Base-by-base conservation (phyloP, 75 land plant genomes). In the Sequoiadendron giganteum region DNA sequence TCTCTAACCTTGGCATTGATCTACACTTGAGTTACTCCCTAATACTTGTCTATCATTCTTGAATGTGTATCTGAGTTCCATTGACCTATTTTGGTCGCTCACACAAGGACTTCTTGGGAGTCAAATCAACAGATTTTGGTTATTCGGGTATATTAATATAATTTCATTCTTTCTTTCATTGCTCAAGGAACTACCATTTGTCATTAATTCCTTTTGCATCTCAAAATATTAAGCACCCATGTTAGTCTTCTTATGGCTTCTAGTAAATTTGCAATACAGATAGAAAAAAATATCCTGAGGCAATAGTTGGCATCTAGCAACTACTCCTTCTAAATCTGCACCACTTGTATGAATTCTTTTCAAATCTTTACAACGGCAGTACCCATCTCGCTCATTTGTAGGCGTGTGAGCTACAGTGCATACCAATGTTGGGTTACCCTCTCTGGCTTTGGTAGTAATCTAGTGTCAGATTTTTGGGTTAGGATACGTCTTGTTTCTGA, bases 381-480 rank as follows among this genome's bases (percentile, higher is more conserved):
- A 61, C 25, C 68, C 3, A 19, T 61, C n/a, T 61, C 68, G 30
- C 10, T 52, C 21, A 43, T 38, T 49, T 38, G 42, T 30, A 30
- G 76, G 88, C 77, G 40, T 28, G 45, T 88, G 72, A 52, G 48
- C n/a, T 47, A 43, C 73, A 65, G 32, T 47, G 45, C 52, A 42
- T 49, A 18, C 25, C 47, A 5, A 42, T 42, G 5, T 5, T 38
- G 42, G 42, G 16, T 40, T 78, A 39, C 43, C 42, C 42, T 78
- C 43, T 38, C 45, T 38, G 25, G 68, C 68, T 61, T 61, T 61
- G 68, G 25, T 21, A 61, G 25, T 61, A 5, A 61, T 61, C 28
- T 21, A 61, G 25, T 19, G 25, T 61, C 25, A 5, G 68, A 21
- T 5, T 61, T 61, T 61, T 25, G 68, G 68, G 4, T 21, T 61